A percentile compares a stretch with the other conserved stretches of the same genome.
phyloP scores from a whole-genome alignment of 2,329 filamentous ascomycete genomes.

The Phialemonium atrogriseum region DNA sequence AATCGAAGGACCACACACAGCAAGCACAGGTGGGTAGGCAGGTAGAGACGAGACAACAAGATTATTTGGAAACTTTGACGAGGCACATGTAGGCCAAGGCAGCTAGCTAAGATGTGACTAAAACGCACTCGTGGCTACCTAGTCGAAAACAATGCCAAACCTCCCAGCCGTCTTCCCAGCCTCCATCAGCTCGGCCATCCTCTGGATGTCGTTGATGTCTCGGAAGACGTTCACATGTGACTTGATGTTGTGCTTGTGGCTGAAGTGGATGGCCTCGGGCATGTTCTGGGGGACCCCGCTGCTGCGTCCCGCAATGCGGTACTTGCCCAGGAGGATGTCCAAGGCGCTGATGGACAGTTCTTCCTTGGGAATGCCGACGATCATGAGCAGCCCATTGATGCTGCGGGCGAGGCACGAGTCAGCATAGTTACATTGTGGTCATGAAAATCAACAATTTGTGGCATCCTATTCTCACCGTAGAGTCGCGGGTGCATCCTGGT shows the following conservation, averaged over 20 bases:
- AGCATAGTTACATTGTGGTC: too few species aligned
- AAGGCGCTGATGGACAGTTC: slow-evolving; percentile 5
- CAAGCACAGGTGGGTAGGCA: too few species aligned
- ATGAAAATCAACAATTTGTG: too few species aligned
- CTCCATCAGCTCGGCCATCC: slow-evolving; percentile 2
- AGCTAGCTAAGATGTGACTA: too few species aligned
- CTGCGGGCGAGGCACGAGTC: too few species aligned
- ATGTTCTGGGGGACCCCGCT: slow-evolving; percentile 10
- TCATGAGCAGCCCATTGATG: slow-evolving; percentile 7
- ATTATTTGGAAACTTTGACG: too few species aligned
- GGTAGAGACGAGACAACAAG: too few species aligned
- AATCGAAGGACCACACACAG: too few species aligned
- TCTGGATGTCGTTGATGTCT: background rate
- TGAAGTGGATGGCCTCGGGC: slow-evolving; percentile 8
- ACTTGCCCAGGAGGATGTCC: slow-evolving; percentile 7
- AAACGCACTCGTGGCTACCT: too few species aligned
- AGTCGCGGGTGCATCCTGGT: too few species aligned
- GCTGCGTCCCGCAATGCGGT: slow-evolving; percentile 10
- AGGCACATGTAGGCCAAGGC: too few species aligned
- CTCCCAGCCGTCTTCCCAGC: background rate
- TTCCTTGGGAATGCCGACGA: slow-evolving; percentile 6
- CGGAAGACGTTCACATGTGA: slow-evolving; percentile 4
- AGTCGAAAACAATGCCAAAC: slow-evolving; percentile 1
- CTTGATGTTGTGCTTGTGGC: slow-evolving; percentile 10
- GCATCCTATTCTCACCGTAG: too few species aligned